phyloP scores from a whole-genome alignment of 1,284 basidiomycete species.

The Rugosomyces carneus region DNA sequence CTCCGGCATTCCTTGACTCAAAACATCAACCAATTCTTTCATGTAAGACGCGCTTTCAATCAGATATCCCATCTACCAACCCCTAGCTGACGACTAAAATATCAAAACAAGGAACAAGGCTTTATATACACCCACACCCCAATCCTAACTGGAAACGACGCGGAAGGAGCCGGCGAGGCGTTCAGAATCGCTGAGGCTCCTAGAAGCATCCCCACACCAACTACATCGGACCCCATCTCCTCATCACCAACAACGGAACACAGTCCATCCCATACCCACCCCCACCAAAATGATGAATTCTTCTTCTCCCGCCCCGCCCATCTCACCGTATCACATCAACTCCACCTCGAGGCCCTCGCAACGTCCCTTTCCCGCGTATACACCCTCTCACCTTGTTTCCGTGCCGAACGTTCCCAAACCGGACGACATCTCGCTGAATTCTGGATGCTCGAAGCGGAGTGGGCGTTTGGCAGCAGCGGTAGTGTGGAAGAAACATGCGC shows the following conservation, averaged over 20 bases:
- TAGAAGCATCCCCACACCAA: constrained; percentile 22
- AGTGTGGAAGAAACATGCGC: constrained; percentile 54
- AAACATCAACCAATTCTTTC: constrained; percentile 57
- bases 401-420: constrained; percentile 87
- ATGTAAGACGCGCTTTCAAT: constrained; percentile 41
- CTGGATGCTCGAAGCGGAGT: constrained; percentile 97
- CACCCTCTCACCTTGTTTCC: constrained; percentile 88
- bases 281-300: constrained; percentile 29
- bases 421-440: constrained; percentile 95
- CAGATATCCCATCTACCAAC: background rate
- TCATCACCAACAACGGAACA: too few relatives aligned
- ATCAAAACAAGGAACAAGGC: constrained; percentile 51
- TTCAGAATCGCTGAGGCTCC: constrained; percentile 58
- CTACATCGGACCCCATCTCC: constrained; percentile 2
- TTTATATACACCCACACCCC: constrained; percentile 84
- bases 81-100: background rate
- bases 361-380: constrained; percentile 80
- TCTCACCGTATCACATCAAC: constrained; percentile 91
- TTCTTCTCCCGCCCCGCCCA: constrained; percentile 77
- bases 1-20: constrained; percentile 56
- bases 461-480: constrained; percentile 50
- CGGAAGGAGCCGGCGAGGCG: constrained; percentile 96
- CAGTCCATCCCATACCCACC: too few relatives aligned
- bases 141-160: constrained; percentile 86
- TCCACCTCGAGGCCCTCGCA: constrained; percentile 90